phyloP scores from a whole-genome alignment of 2,329 filamentous ascomycete genomes.

The Hirsutella thompsonii region DNA sequence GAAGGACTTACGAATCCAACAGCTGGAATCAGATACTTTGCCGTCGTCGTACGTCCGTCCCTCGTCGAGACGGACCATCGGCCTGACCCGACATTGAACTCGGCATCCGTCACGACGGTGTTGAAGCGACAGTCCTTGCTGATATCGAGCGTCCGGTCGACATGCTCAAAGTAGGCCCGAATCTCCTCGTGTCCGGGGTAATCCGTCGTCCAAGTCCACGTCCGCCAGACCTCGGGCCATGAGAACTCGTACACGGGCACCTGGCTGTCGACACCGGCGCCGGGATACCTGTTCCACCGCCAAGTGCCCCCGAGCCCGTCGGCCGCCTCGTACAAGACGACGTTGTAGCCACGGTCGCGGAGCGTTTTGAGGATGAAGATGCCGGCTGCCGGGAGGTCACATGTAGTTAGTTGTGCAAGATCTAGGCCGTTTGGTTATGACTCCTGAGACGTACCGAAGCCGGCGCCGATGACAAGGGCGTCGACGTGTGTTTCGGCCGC shows the following conservation, averaged over 20 bases:
- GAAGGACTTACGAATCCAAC: slow-evolving; percentile 32
- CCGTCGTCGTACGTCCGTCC: slow-evolving; percentile 35
- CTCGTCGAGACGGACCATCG: slow-evolving; percentile 36
- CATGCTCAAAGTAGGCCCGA: slow-evolving; percentile 44
- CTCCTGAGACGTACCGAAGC: slow-evolving; percentile 23
- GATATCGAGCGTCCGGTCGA: slow-evolving; percentile 39
- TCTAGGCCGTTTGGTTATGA: neutral
- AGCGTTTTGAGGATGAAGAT: slow-evolving; percentile 38
- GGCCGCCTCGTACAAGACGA: slow-evolving; percentile 38
- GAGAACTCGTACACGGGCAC: slow-evolving; percentile 40
- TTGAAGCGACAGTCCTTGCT: slow-evolving; percentile 46
- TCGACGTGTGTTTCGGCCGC: slow-evolving; percentile 22
- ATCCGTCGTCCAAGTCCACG: slow-evolving; percentile 42
- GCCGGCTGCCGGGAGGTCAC: slow-evolving; percentile 20
- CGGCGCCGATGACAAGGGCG: slow-evolving; percentile 30
- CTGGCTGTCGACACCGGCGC: slow-evolving; percentile 39
- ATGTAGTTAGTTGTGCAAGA: neutral
- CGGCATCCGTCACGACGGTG: slow-evolving; percentile 37
- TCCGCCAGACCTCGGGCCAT: slow-evolving; percentile 36
- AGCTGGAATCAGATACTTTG: slow-evolving; percentile 38
- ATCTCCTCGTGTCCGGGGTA: slow-evolving; percentile 41
- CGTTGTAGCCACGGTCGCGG: slow-evolving; percentile 33
- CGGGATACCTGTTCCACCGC: slow-evolving; percentile 44
- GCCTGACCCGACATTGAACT: slow-evolving; percentile 32
- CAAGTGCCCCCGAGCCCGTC: slow-evolving; percentile 38